Conservation (phyloP, 2,329 filamentous ascomycete genomes). For the Teratosphaeria epicoccoides region DNA sequence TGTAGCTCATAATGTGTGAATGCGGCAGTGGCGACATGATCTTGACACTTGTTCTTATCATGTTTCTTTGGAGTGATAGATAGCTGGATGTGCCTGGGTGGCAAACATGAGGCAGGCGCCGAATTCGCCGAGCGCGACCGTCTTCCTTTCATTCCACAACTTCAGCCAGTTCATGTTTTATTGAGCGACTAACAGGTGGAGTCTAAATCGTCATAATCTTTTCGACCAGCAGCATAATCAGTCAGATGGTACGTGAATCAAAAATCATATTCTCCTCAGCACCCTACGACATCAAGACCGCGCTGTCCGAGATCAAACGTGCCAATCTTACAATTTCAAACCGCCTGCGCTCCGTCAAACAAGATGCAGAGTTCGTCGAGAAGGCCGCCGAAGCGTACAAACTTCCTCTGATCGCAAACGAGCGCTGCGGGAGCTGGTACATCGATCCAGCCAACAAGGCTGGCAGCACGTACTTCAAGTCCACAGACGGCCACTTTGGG, state of each 20-base stretch:
- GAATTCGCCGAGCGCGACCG: background rate
- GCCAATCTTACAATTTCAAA: constrained; percentile 70
- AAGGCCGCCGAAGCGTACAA: constrained; percentile 38
- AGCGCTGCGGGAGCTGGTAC: constrained; percentile 95
- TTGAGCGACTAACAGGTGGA: too few relatives aligned
- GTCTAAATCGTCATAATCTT: too few relatives aligned
- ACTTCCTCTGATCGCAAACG: constrained; percentile 77
- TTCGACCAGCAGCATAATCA: background rate
- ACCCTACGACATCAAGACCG: constrained; percentile 56
- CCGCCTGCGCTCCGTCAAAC: constrained; percentile 65
- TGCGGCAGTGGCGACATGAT: background rate
- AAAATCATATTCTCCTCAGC: constrained; percentile 44
- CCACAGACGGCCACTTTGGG: constrained; percentile 84
- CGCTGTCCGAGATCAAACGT: constrained; percentile 61
- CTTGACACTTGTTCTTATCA: background rate
- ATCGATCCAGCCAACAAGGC: constrained; percentile 54
- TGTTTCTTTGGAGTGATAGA: background rate
- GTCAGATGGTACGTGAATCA: background rate
- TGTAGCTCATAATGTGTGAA: too few relatives aligned
- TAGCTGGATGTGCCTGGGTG: background rate
- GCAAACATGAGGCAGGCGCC: background rate
- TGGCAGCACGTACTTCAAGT: constrained; percentile 89
- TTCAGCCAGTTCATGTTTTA: too few relatives aligned
- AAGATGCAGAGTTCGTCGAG: constrained; percentile 65
- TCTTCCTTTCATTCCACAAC: background rate